These are phyloP conservation scores for Lichtheimia hyalospora DNA, from an alignment of 371 early-diverging fungal genomes.

Conservation along the genomic window DNA sequence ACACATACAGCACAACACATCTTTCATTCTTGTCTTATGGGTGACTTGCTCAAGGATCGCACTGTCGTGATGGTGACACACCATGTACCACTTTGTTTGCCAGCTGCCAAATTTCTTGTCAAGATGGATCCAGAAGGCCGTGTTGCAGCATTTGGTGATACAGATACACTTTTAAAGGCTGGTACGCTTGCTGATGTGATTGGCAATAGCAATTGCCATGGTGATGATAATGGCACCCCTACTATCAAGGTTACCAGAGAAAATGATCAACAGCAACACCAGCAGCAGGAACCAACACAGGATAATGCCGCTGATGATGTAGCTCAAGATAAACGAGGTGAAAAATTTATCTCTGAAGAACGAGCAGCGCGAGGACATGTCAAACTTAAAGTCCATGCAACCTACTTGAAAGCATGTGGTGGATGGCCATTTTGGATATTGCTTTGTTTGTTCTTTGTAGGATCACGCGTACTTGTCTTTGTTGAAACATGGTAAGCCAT, in stretches of 20 bases:
- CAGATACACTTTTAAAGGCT: constrained; percentile 28
- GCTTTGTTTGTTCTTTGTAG: constrained; percentile 42
- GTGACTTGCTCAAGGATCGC: constrained; percentile 63
- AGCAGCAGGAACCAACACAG: no score
- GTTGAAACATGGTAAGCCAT: constrained; percentile 26
- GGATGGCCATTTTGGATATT: constrained; percentile 58
- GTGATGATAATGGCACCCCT: no score
- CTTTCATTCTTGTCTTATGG: constrained; percentile 58
- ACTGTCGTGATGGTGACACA: constrained; percentile 86
- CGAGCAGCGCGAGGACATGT: constrained; percentile 55
- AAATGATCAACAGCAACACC: background rate
- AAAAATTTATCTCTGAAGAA: constrained; percentile 48
- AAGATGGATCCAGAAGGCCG: constrained; percentile 58
- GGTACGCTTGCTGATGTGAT: constrained; percentile 24
- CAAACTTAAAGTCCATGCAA: constrained; percentile 54
- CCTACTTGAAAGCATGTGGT: constrained; percentile 68
- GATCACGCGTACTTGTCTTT: constrained; percentile 48
- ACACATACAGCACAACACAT: constrained; percentile 83
- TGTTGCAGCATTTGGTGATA: constrained; percentile 29
- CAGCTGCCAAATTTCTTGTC: constrained; percentile 62
- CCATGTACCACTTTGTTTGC: constrained; percentile 73
- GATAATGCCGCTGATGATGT: constrained; percentile 5
- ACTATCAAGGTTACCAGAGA: no score
- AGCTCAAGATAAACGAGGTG: constrained; percentile 14
- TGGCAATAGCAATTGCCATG: background rate